Base-by-base conservation (phyloP, 257 asterid genomes). In the Salvia miltiorrhiza region DNA sequence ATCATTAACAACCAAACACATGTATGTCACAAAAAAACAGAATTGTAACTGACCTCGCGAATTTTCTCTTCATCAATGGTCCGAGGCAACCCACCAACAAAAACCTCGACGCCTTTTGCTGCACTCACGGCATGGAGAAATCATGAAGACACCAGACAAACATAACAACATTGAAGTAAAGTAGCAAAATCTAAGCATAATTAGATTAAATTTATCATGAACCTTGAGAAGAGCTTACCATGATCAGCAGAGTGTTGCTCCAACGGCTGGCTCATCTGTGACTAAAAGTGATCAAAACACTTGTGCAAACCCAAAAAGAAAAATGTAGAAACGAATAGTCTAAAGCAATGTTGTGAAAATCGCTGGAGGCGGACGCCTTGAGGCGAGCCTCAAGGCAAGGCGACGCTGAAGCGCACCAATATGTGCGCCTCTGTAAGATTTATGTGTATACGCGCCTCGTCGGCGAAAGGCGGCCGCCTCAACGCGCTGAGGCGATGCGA, bases 71-170 rank as follows among this genome's bases (percentile, higher is more conserved):
- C 97, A 13, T 92, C 74, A 19, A 81, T 40, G 39, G 80, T 86
- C 21, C 68, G 76, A 44, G 96, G 77, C 82, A 92, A 81, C 64
- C 98, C 98, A 50, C 97, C 98, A 77, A 92, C 87, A 45, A 90
- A 92, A 21, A 92, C 93, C 72, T 92, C 98, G 16, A 87, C 57
- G 57, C 97, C 93, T 79, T 74, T 80, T 33, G 65, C 67, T 26
- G 73, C 83, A 73, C 77, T 48, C 41, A 37, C 86, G 73, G 48
- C 37, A 59, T 50, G 28, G 35, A 66, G 45, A 64, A 56, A 48
- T 44, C 28, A 40, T 50, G 60, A 24, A 57, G 28, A 20, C 63
- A 44, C 32, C 57, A 66, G 63, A 48, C 52, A 69, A 60, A 14
- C 60, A 64, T 35, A 52, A 49, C 8, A 32, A 43, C 20, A 16